Base-by-base conservation (phyloP, 163 green algal species). In the Scenedesmus sp. region DNA sequence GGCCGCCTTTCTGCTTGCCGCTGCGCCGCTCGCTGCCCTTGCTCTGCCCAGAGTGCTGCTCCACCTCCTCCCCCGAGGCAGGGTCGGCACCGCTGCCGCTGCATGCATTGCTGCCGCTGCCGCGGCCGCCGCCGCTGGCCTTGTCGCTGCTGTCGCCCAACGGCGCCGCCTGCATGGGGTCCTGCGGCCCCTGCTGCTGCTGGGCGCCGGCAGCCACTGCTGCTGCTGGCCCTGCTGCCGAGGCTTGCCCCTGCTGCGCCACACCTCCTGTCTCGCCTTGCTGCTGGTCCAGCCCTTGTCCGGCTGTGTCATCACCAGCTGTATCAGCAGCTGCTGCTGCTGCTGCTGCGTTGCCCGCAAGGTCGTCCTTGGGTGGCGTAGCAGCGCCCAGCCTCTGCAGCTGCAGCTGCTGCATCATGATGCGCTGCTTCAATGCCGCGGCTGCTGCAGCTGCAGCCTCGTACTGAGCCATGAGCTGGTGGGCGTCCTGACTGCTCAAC, bases 381-480 rank as follows among this genome's bases (percentile, higher is more conserved):
- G 1, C 42, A 42, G 35, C 59, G 37, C 30, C 51, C 0, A 53
- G 9, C 30, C 26, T 9, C 15, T 78, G 51, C 35, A 40, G 33
- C 51, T 79, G 82, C 30, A 51, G 51, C 81, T 72, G 44, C 81
- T 86, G 26, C 30, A 70, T 70, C 16, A 20, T 72, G 15, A 43
- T 59, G 30, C 35, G 44, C 44, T 43, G 46, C 81, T 43, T 70
- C n/a, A 72, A n/a, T 3, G 65, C 18, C 9, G 65, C 81, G 35
- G 81, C 79, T 85, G 40, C 79, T 85, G 65, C 65, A 18, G 72
- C 79, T 35, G 79, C 79, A 61, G 79, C 40, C 26, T 46, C 43
- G 24, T 81, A 81, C 35, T 81, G 72, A 18, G 72, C 35, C 35
- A 44, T 81, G 0, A 81, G 72, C 3, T 44, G 35, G 12, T 22